Evolutionary conservation across 2,329 filamentous ascomycete genomes (phyloP).

Genomic region (Arthroderma sp.): DNA sequence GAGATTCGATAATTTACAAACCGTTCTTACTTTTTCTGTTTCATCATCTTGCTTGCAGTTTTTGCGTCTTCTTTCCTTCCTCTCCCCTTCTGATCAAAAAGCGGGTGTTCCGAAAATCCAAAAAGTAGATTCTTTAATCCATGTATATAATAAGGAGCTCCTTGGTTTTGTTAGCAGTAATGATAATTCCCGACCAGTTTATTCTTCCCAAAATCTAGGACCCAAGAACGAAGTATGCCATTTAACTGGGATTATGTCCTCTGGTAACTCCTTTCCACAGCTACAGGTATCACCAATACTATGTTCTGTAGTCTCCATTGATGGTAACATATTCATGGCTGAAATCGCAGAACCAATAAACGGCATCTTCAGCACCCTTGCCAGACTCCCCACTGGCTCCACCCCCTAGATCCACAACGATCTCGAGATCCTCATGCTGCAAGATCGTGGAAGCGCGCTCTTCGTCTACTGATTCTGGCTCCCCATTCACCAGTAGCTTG

Average conservation of each 20-base stretch:
- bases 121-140: slow-evolving; percentile 11
- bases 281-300: slow-evolving; percentile 8
- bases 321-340: slow-evolving; percentile 59
- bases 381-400: slow-evolving; percentile 31
- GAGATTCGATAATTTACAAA: slow-evolving; percentile 3
- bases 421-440: slow-evolving; percentile 51
- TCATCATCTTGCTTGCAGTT: not conserved
- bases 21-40: not conserved
- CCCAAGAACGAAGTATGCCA: too few relatives aligned
- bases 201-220: not conserved
- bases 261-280: too few relatives aligned
- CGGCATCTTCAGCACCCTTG: slow-evolving; percentile 40
- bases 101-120: not conserved
- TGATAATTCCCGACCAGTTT: not conserved
- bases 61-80: not conserved
- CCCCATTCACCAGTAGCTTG: slow-evolving; percentile 48
- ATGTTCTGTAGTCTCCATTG: slow-evolving; percentile 56
- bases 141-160: slow-evolving; percentile 10
- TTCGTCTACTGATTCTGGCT: slow-evolving; percentile 52
- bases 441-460: slow-evolving; percentile 47
- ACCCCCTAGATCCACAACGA: slow-evolving; percentile 47
- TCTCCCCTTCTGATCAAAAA: not conserved
- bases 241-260: too few relatives aligned
- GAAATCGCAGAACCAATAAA: slow-evolving; percentile 57
- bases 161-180: not conserved